Evolutionary conservation across 345 rosid species (phyloP).

Genomic region (Excoecaria cochinchinensis): DNA sequence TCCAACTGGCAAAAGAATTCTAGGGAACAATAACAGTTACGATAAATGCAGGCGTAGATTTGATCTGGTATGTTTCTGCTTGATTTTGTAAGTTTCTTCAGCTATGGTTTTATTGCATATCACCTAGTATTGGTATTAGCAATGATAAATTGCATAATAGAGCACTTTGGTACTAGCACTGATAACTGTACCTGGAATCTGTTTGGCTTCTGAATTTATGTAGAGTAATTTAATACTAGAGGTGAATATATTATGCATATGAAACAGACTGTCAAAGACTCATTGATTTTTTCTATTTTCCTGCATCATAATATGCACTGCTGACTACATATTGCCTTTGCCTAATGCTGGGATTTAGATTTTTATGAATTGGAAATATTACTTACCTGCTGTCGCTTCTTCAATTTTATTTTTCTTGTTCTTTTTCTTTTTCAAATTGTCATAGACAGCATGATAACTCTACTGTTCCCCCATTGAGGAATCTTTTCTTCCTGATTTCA

Average conservation of each 20-base stretch:
- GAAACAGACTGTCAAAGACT: neutral
- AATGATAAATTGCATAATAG: neutral
- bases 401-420: too few species aligned
- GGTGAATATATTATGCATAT: neutral
- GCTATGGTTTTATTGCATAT: neutral
- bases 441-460: too few species aligned
- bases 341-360: too few species aligned
- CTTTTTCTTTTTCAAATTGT: too few species aligned
- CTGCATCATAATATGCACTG: too few species aligned
- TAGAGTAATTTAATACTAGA: neutral
- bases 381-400: too few species aligned
- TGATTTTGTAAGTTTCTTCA: neutral
- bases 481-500: too few species aligned
- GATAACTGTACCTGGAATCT: neutral
- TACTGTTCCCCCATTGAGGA: too few species aligned
- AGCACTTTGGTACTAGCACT: neutral
- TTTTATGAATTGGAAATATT: too few species aligned
- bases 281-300: neutral
- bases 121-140: neutral
- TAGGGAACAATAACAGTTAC: constrained; percentile 73
- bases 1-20: constrained; percentile 59
- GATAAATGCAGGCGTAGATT: constrained; percentile 96
- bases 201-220: neutral
- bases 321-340: too few species aligned
- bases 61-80: constrained; percentile 65